Evolutionary conservation across 352 stramenopile species (phyloP).

Genomic region (Pythium folliculosum): DNA sequence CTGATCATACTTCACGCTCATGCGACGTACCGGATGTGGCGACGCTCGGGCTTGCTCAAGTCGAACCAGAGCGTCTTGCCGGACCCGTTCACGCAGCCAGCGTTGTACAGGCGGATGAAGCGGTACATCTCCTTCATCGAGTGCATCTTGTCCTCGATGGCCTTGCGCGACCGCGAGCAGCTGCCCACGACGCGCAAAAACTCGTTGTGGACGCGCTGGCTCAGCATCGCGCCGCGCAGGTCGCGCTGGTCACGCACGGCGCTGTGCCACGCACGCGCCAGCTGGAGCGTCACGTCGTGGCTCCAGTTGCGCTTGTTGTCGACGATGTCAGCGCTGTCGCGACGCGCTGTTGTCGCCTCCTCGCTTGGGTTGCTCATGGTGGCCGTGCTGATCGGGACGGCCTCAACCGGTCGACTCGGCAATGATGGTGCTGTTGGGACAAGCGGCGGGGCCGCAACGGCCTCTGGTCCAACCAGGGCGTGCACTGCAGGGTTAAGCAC

Average conservation of each 20-base stretch:
- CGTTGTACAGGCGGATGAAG: slow-evolving; percentile 58
- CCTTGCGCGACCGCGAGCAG: slow-evolving; percentile 57
- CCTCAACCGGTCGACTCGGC: background rate
- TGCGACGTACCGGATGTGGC: slow-evolving; percentile 40
- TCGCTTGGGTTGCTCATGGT: background rate
- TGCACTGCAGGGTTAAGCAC: slow-evolving; percentile 37
- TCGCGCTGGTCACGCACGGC: slow-evolving; percentile 35
- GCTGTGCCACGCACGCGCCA: slow-evolving; percentile 53
- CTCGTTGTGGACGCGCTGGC: slow-evolving; percentile 54
- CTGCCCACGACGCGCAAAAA: slow-evolving; percentile 49
- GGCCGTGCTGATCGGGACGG: too few relatives aligned
- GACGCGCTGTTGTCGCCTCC: background rate
- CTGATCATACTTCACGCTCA: background rate
- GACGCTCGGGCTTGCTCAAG: slow-evolving; percentile 48
- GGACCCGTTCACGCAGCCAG: slow-evolving; percentile 27
- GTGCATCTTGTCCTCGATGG: slow-evolving; percentile 76
- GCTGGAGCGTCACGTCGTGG: slow-evolving; percentile 59
- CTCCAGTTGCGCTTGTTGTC: slow-evolving; percentile 63
- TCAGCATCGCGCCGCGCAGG: slow-evolving; percentile 44
- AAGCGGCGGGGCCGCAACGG: too few relatives aligned
- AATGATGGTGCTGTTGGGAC: background rate
- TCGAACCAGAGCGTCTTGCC: slow-evolving; percentile 54
- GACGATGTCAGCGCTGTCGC: slow-evolving; percentile 20
- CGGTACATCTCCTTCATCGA: slow-evolving; percentile 79
- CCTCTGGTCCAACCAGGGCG: background rate